These are phyloP conservation scores for Microcos paniculata DNA, from an alignment of 345 rosid species.

Conservation along the genomic window DNA sequence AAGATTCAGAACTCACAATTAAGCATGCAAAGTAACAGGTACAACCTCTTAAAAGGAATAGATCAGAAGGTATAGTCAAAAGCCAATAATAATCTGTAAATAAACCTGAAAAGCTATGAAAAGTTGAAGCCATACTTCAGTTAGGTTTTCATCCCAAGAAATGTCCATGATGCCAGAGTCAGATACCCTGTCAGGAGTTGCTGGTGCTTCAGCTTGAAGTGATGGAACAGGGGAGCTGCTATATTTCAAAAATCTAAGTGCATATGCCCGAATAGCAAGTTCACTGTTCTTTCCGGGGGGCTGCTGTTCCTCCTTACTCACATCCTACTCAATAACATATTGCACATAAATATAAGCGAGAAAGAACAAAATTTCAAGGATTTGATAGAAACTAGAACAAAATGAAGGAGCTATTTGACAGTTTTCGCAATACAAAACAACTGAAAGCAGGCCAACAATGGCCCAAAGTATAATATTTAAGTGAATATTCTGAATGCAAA, in stretches of 20 bases:
- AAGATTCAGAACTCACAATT: slow-evolving; percentile 2
- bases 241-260: slow-evolving; percentile 71
- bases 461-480: neutral
- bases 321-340: slow-evolving; percentile 44
- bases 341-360: slow-evolving; percentile 18
- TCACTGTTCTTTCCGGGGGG: slow-evolving; percentile 33
- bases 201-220: slow-evolving; percentile 60
- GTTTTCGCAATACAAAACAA: slow-evolving; percentile 16
- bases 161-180: slow-evolving; percentile 53
- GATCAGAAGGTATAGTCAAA: slow-evolving; percentile 1
- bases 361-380: neutral
- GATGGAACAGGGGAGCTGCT: slow-evolving; percentile 45
- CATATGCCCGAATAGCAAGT: slow-evolving; percentile 63
- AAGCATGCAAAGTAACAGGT: neutral
- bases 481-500: neutral
- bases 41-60: neutral
- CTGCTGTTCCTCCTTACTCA: slow-evolving; percentile 37
- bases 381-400: neutral
- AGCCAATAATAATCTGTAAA: neutral
- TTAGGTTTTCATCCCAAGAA: slow-evolving; percentile 67
- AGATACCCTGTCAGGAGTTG: slow-evolving; percentile 54
- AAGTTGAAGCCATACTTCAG: slow-evolving; percentile 64
- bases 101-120: neutral
- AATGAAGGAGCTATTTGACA: neutral
- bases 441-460: neutral